phyloP scores from a whole-genome alignment of 257 asterid genomes.

The Sherardia arvensis region DNA sequence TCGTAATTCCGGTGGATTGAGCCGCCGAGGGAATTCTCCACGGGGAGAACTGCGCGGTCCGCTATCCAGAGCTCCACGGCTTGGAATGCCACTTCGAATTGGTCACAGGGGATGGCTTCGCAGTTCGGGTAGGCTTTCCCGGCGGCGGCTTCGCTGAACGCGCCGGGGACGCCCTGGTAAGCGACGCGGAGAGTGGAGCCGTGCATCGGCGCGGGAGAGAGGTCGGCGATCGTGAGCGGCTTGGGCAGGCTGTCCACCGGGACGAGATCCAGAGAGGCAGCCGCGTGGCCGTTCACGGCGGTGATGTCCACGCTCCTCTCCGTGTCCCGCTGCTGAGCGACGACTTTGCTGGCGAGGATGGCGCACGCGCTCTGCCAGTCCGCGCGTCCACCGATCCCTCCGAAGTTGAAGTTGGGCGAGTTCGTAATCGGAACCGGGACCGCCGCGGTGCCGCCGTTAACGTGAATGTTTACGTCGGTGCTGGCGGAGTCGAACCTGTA shows the following conservation, averaged over 20 bases:
- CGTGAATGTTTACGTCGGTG: slow-evolving; percentile 3
- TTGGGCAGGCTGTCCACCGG: slow-evolving; percentile 43
- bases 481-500: slow-evolving; percentile 10
- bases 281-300: slow-evolving; percentile 59
- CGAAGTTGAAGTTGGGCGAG: slow-evolving; percentile 4
- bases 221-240: slow-evolving; percentile 55
- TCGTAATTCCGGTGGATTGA: slow-evolving; percentile 91
- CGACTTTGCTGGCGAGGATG: slow-evolving; percentile 77
- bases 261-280: slow-evolving; percentile 44
- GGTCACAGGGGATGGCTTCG: slow-evolving; percentile 87
- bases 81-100: slow-evolving; percentile 80
- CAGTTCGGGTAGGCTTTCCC: slow-evolving; percentile 75
- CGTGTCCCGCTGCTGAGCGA: slow-evolving; percentile 63
- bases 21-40: slow-evolving; percentile 87
- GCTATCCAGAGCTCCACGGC: slow-evolving; percentile 92
- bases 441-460: slow-evolving; percentile 1
- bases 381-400: slow-evolving; percentile 59
- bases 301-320: slow-evolving; percentile 39
- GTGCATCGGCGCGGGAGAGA: slow-evolving; percentile 88
- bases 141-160: slow-evolving; percentile 88
- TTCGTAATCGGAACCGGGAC: slow-evolving; percentile 4
- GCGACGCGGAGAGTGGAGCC: slow-evolving; percentile 75
- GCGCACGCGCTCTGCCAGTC: slow-evolving; percentile 98
- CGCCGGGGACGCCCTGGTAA: slow-evolving; percentile 90
- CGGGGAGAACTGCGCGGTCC: slow-evolving; percentile 81